Evolutionary conservation across 176 grass and related monocot genomes (phyloP).

Genomic region (Aegilops speltoides): DNA sequence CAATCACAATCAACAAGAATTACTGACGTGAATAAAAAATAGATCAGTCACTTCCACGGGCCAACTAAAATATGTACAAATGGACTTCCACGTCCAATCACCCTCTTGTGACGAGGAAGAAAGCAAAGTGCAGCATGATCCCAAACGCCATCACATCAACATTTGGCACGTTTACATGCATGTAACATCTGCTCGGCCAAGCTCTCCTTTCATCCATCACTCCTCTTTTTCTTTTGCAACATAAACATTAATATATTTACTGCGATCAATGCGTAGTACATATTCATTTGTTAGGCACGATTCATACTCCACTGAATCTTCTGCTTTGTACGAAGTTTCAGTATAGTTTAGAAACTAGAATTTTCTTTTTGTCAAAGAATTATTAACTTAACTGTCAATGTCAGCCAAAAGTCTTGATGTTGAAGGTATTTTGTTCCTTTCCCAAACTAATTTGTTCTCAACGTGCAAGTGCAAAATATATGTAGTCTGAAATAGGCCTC

Average conservation of each 20-base stretch:
- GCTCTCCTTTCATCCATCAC: too few species aligned
- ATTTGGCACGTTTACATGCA: slow-evolving; percentile 9
- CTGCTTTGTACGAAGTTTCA: not conserved
- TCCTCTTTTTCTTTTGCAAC: too few species aligned
- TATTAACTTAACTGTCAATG: not conserved
- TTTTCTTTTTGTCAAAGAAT: too few species aligned
- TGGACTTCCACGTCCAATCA: not conserved
- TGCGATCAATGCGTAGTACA: not conserved
- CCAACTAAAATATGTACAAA: not conserved
- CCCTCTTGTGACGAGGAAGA: not conserved
- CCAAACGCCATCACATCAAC: not conserved
- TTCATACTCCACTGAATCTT: not conserved
- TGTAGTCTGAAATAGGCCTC: too few species aligned
- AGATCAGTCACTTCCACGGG: not conserved
- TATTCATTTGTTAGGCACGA: not conserved
- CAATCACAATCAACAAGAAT: too few species aligned
- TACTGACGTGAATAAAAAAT: too few species aligned
- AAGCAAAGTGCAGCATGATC: not conserved
- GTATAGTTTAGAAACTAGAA: too few species aligned
- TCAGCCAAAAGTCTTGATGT: not conserved
- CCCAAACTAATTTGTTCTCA: not conserved
- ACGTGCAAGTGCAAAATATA: too few species aligned
- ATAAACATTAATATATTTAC: not conserved
- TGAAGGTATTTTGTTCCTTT: not conserved
- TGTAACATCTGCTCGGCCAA: not conserved